Evolutionary conservation across 345 rosid species (phyloP).

Genomic region (Gossypium thurberi): DNA sequence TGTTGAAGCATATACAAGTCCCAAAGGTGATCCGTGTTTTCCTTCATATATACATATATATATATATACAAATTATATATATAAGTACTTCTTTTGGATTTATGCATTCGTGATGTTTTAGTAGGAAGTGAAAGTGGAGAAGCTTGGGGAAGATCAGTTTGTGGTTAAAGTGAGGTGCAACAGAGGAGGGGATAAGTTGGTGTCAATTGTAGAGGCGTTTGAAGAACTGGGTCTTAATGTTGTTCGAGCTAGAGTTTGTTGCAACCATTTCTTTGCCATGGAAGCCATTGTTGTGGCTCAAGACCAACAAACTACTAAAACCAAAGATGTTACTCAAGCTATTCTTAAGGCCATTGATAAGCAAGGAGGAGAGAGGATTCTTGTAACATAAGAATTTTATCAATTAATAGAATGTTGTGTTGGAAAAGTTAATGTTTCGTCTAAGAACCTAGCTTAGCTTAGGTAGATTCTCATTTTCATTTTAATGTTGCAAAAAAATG

Average conservation of each 20-base stretch:
- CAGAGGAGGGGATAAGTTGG: conserved; percentile 43
- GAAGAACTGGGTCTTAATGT: conserved; percentile 60
- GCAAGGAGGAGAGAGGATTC: conserved; percentile 11
- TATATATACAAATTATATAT: neutral
- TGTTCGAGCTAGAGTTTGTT: conserved; percentile 49
- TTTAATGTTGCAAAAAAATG: neutral
- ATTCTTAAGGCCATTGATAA: conserved; percentile 43
- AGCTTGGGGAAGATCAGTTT: conserved; percentile 34
- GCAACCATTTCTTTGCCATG: conserved; percentile 42
- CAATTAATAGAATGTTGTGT: neutral
- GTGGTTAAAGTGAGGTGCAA: conserved; percentile 37
- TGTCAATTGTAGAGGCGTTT: conserved; percentile 55
- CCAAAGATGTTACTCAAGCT: conserved; percentile 33
- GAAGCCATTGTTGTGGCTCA: conserved; percentile 62
- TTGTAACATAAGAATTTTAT: neutral
- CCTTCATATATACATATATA: neutral
- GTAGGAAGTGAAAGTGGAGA: conserved; percentile 63
- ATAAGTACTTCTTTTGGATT: neutral
- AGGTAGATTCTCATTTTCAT: neutral
- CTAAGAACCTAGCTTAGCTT: neutral
- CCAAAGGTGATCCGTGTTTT: conserved; percentile 40
- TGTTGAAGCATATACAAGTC: conserved; percentile 26
- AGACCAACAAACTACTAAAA: conserved; percentile 28
- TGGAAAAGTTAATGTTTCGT: neutral
- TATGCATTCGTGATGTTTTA: neutral